A percentile compares a stretch with the other conserved stretches of the same genome.
Evolutionary conservation across 129 eudicot genomes (phyloP).

Genomic region (Centrapalus pauciflorus): DNA sequence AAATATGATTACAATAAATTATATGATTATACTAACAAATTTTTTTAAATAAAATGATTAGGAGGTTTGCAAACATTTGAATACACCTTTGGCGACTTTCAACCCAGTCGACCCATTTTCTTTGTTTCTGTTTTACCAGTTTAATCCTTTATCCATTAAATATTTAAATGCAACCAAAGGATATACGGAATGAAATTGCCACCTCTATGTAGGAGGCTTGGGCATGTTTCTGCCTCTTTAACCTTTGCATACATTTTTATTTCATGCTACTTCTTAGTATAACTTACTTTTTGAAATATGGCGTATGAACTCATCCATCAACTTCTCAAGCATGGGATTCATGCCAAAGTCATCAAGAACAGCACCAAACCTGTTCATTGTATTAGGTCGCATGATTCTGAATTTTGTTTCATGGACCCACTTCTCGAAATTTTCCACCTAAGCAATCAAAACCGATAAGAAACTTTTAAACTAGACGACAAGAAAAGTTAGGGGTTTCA

Average conservation of each 20-base stretch:
- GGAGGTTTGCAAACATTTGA: too few relatives aligned
- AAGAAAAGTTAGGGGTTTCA: constrained; percentile 12
- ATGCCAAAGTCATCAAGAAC: constrained; percentile 98
- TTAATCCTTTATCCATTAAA: background rate
- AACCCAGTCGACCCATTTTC: too few relatives aligned
- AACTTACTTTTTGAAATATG: constrained; percentile 72
- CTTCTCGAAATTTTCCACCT: constrained; percentile 89
- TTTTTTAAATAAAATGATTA: too few relatives aligned
- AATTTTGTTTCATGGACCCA: constrained; percentile 87
- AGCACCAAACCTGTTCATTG: constrained; percentile 89
- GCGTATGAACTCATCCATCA: constrained; percentile 80
- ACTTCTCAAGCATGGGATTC: constrained; percentile 75
- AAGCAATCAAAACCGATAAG: constrained; percentile 46
- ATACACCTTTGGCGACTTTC: too few relatives aligned
- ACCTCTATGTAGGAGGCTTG: too few relatives aligned
- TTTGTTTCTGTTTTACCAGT: background rate
- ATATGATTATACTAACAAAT: too few relatives aligned
- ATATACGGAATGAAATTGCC: too few relatives aligned
- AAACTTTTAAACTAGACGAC: constrained; percentile 35
- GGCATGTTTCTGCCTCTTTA: background rate
- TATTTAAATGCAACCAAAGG: too few relatives aligned
- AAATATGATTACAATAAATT: too few relatives aligned
- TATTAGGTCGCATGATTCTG: constrained; percentile 94
- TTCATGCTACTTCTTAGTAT: background rate
- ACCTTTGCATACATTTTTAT: background rate